These are phyloP conservation scores for Clitopilus hobsonii DNA, from an alignment of 768 basidiomycete genomes.

Conservation along the genomic window DNA sequence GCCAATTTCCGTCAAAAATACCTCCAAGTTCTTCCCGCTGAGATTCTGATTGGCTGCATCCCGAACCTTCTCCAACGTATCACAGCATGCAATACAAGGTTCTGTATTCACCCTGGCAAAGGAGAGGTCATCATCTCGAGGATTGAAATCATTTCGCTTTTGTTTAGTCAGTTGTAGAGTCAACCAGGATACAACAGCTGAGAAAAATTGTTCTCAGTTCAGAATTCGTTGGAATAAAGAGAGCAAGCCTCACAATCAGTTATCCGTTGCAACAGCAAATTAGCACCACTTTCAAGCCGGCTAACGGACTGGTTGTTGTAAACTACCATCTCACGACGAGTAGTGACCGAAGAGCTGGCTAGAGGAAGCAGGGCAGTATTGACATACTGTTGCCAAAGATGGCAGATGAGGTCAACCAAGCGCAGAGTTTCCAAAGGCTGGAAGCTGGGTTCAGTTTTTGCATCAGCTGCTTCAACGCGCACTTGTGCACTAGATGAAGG, in stretches of 20 bases:
- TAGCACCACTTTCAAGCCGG: constrained; percentile 79
- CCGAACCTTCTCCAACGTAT: constrained; percentile 75
- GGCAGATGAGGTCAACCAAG: constrained; percentile 81
- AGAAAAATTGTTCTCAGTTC: not conserved
- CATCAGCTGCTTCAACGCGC: constrained; percentile 68
- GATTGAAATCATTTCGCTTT: constrained; percentile 96
- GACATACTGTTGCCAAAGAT: constrained; percentile 96
- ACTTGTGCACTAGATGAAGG: constrained; percentile 61
- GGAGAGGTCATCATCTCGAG: constrained; percentile 90
- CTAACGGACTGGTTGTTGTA: constrained; percentile 88
- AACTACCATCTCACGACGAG: constrained; percentile 86
- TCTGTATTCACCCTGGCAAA: constrained; percentile 95
- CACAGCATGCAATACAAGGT: constrained; percentile 84
- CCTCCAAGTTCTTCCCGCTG: constrained; percentile 90
- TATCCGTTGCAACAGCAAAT: constrained; percentile 72
- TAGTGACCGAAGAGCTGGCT: constrained; percentile 78
- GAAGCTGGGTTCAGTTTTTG: constrained; percentile 77
- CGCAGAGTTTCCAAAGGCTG: constrained; percentile 61
- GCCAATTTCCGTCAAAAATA: constrained; percentile 91
- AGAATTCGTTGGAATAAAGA: not conserved
- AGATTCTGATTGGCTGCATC: constrained; percentile 72
- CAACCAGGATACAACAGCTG: constrained; percentile 75
- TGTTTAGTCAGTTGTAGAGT: constrained; percentile 79
- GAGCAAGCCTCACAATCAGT: constrained; percentile 60
- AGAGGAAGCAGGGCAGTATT: constrained; percentile 87